phyloP scores from a whole-genome alignment of 768 basidiomycete genomes.

The Podaxis pistillaris region DNA sequence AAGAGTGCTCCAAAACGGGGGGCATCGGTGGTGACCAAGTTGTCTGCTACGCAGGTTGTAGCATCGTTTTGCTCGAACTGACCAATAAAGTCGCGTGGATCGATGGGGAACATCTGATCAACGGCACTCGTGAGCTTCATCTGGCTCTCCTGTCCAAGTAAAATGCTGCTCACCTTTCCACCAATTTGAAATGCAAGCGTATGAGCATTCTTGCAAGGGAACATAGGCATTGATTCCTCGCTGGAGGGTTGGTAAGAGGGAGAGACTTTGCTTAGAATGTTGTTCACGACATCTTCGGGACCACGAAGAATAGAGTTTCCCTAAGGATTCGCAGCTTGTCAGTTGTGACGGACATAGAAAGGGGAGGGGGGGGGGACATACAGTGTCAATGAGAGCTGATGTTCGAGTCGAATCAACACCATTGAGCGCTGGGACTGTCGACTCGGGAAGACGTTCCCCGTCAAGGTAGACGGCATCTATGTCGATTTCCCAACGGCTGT shows the following conservation, averaged over 20 bases:
- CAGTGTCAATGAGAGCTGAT: conserved; percentile 68
- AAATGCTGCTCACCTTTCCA: conserved; percentile 38
- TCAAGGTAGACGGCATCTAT: conserved; percentile 67
- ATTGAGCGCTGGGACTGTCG: conserved; percentile 40
- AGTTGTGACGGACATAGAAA: background rate
- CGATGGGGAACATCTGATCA: conserved; percentile 56
- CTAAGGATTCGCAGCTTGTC: conserved; percentile 27
- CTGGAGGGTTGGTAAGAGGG: conserved; percentile 30
- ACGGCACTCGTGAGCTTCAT: background rate
- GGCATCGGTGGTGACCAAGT: conserved; percentile 59
- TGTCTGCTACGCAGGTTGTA: conserved; percentile 49
- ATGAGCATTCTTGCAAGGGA: conserved; percentile 56
- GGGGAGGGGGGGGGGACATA: conserved; percentile 24
- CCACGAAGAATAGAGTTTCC: conserved; percentile 74
- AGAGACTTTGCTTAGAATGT: conserved; percentile 39
- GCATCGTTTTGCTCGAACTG: conserved; percentile 33
- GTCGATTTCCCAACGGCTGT: conserved; percentile 62
- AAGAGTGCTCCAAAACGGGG: conserved; percentile 52
- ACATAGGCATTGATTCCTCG: conserved; percentile 23
- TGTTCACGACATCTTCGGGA: conserved; percentile 59
- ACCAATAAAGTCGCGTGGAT: conserved; percentile 67
- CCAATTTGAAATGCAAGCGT: conserved; percentile 63
- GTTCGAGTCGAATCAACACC: conserved; percentile 34
- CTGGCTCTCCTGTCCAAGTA: background rate
- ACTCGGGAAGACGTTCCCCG: conserved; percentile 50